Evolutionary conservation across 2,329 filamentous ascomycete genomes (phyloP), one percentile per base, ranked within the genome.

Genomic region (Ophioceras dolichostomum): DNA sequence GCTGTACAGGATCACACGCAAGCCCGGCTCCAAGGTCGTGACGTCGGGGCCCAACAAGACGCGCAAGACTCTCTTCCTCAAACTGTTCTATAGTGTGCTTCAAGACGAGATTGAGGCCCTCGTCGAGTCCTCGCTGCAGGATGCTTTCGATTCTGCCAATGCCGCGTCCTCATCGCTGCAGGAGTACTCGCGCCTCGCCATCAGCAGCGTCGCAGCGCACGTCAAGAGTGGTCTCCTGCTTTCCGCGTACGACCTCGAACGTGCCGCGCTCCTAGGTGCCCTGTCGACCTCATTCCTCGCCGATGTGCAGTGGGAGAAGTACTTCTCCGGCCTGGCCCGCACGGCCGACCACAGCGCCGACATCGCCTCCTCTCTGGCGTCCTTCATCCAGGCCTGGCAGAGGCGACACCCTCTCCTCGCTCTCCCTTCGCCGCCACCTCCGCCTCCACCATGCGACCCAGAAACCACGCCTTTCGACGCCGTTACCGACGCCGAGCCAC

Each of bases 1-100:
- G 9, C 62, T 89, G 0, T 94, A 93, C 61, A 85, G 79, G 51
- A 81, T 95, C 38, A 74, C 58, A 0, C 71, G 75, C 29, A 80
- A 73, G 40, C 39, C 47, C 0, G 48, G 47, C 1, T 47, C 54
- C 0, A 49, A 46, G 18, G 46, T 58, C 10, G 50, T 44, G 1
- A 27, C 27, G 2, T 51, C 56, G 12, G n/a, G n/a, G n/a, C n/a
- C n/a, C n/a, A n/a, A n/a, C n/a, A 60, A 58, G 41, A 56, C 53
- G 2, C 52, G 51, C 28, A 65, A 61, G 50, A 68, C 60, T 2
- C 64, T 88, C 54, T 72, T 79, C 13, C 66, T 96, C 19, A 74
- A 74, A 34, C 67, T 95, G 4, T 64, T 78, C 40, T 95, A 94
- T 54, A 78, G 75, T 21, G 78, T 85, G 33, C 55, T 94, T 1